Base-by-base conservation (phyloP, 177 flowering plant genomes). In the Telopea speciosissima region DNA sequence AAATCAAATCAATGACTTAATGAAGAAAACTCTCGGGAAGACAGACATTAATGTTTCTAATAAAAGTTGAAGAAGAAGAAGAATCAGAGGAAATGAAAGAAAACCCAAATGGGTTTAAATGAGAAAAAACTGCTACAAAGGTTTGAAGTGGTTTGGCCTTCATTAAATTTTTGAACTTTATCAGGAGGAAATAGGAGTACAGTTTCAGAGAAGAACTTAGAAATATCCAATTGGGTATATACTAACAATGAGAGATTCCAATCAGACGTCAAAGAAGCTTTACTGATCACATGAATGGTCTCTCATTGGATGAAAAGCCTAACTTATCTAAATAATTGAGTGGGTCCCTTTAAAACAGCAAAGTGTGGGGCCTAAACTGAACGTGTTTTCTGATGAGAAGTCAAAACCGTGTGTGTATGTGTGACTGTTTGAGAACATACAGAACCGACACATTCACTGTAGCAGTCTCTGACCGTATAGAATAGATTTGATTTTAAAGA, bases 301-400 rank as follows among this genome's bases (percentile, higher is more conserved):
- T 28, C 4, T 28, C 3, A 28, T 28, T 28, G 31, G 31, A 28
- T 28, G 31, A 28, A 4, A 28, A 28, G 31, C 31, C 31, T 28
- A 28, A 28, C 3, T 28, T 28, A 28, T 28, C 2, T 0, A 4
- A 28, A 28, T 28, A 28, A 28, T 28, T 2, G 31, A 49, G 54
- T 10, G n/a, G n/a, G n/a, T n/a, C n/a, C n/a, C n/a, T n/a, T n/a
- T n/a, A n/a, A n/a, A n/a, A n/a, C n/a, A n/a, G n/a, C n/a, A n/a
- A n/a, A n/a, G n/a, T n/a, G n/a, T n/a, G 54, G 17, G 14, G 54
- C 4, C 17, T n/a, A 58, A 17, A 0, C 3, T 17, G 22, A 58
- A 58, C 61, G 61, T 16, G n/a, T 28, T 63, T 28, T 63, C 66
- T 63, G 66, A 63, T 63, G n/a, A 31, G 31, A 63, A 63, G 66